Base-by-base conservation (phyloP, 352 stramenopile species). In the Globisporangium carolinianum region DNA sequence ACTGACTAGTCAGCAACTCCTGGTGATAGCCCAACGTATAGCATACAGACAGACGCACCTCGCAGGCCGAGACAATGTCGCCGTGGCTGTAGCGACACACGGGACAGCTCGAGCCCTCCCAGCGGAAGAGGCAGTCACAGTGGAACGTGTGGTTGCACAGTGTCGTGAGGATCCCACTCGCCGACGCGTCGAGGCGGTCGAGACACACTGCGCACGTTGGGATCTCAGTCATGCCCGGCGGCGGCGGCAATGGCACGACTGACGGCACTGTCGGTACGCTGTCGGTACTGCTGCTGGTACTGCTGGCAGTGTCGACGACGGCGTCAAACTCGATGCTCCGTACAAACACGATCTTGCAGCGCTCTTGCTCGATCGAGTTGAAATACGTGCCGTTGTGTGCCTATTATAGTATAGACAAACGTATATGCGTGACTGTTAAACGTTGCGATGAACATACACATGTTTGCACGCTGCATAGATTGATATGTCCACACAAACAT, bases 141-240 rank as follows among this genome's bases (percentile, higher is more conserved):
- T 99, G 96, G 68, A 99, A 99, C 17, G 89, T 97, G 75, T 99
- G 96, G 69, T 99, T 98, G 73, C 96, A 99, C 50, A 98, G 80
- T 32, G 96, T 99, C 37, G 95, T 98, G 24, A 99, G 74, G 62
- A 98, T 97, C 4, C 86, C 83, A 0, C 84, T 95, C 5, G 79
- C 84, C 12, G 85, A 90, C 38, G 80, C 77, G 46, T 96, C 88
- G 52, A 97, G 61, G 8, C 83, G 72, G 56, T 98, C 91, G 36
- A 98, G 71, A 76, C 91, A 98, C 53, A 98, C 91, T 1, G 90
- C 87, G 64, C 91, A 98, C 12, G 81, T 94, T 51, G 87, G 85
- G 61, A 92, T 94, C 62, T 95, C 86, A 35, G 85, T 94, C 79
- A 94, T 91, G 10, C 79, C 82, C 0, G 71, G 63, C 11, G 86